Base-by-base conservation (phyloP, 306 rosid species). In the Acacia acuminata region DNA sequence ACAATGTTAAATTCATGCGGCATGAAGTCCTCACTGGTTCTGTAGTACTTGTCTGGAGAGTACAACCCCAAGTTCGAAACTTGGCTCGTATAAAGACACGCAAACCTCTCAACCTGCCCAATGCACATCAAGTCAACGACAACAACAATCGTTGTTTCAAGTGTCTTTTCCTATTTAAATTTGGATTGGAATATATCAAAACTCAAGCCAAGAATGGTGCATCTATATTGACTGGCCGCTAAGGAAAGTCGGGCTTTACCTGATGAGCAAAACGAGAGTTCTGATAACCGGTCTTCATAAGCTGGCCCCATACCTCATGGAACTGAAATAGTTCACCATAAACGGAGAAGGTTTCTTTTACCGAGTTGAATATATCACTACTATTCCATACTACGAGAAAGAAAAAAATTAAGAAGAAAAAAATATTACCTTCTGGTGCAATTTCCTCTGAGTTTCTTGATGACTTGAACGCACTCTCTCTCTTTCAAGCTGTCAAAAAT, bases 241-340 rank as follows among this genome's bases (percentile, higher is more conserved):
- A 34, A 6, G 25, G 48, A n/a, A 82, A 76, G 80, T 77, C 68
- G 40, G 34, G 50, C 44, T 76, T 85, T 85, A 96, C 99, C 91
- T 96, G 99, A 91, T 96, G 98, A n/a, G 98, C 97, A 84, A 96
- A 96, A 76, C 97, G 96, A 55, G 99, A 96, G 88, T 94, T 96
- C 89, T 96, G 98, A 85, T 88, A 94, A 71, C 99, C 99, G 55
- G 99, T 94, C 89, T 94, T 96, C 98, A 96, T 91, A 65, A 96
- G 99, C 73, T 96, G 99, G 24, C 99, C 99, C 99, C 99, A 96
- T 56, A 91, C 90, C 82, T 88, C 77, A 50, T 96, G 99, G 86
- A 92, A 94, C 99, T 94, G 88, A 70, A 84, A 76, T 67, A 25
- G 56, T 82, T 65, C 76, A 77, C 58, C 32, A 78, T n/a, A 50